phyloP scores from a whole-genome alignment of 192 early-diverging fungal species.

The Diversispora eburnea region DNA sequence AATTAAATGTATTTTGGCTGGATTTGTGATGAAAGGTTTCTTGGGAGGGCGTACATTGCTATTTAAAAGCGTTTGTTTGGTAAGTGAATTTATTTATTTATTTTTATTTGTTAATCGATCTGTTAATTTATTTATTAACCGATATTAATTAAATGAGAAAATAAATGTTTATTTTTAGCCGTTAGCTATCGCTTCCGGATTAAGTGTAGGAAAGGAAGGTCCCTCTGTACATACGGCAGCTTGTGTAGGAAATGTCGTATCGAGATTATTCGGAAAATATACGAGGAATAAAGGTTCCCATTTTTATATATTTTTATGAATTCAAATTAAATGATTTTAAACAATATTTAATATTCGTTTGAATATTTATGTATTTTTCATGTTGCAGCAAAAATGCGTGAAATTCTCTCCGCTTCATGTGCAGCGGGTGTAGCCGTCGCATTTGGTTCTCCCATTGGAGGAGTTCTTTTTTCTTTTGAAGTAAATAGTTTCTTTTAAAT shows the following conservation, averaged over 20 bases:
- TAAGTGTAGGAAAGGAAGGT: slow-evolving; percentile 94
- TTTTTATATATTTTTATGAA: neutral
- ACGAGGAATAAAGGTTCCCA: slow-evolving; percentile 67
- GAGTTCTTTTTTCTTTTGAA: slow-evolving; percentile 66
- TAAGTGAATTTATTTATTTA: slow-evolving; percentile 32
- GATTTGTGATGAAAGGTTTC: slow-evolving; percentile 93
- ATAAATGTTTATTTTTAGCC: slow-evolving; percentile 38
- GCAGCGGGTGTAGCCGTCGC: slow-evolving; percentile 97
- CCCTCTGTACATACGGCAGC: slow-evolving; percentile 94
- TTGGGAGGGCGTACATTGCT: slow-evolving; percentile 87
- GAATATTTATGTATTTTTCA: slow-evolving; percentile 26
- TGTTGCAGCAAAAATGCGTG: slow-evolving; percentile 61
- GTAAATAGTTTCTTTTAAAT: slow-evolving; percentile 22
- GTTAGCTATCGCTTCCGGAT: slow-evolving; percentile 81
- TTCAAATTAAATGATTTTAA: neutral
- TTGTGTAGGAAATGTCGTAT: slow-evolving; percentile 86
- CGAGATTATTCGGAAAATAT: slow-evolving; percentile 75
- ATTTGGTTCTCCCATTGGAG: slow-evolving; percentile 94
- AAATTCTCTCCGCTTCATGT: slow-evolving; percentile 81
- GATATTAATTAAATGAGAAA: neutral
- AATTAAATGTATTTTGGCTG: slow-evolving; percentile 83
- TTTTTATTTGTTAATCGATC: neutral
- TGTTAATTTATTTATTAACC: neutral
- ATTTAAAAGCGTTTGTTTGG: slow-evolving; percentile 87
- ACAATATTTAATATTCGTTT: no score